phyloP scores from a whole-genome alignment of 176 grass and related monocot species.

The Lolium rigidum region DNA sequence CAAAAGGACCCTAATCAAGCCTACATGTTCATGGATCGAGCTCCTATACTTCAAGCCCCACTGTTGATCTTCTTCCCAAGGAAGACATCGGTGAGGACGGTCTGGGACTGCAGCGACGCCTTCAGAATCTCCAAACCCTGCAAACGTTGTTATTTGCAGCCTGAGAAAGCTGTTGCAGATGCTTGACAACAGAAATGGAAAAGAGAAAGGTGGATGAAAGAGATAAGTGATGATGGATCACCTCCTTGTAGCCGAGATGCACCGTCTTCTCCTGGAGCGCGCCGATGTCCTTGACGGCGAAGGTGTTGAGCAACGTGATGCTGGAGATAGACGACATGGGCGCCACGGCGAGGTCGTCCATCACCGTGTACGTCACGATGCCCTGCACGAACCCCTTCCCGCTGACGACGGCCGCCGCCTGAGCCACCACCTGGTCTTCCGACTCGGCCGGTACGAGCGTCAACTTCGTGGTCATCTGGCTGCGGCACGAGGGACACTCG shows the following conservation, averaged over 20 bases:
- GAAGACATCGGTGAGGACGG: slow-evolving; percentile 6
- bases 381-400: not conserved
- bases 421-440: too few species aligned
- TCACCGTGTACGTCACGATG: not conserved
- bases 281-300: not conserved
- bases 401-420: too few species aligned
- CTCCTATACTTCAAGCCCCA: not conserved
- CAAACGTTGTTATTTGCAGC: not conserved
- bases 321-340: not conserved
- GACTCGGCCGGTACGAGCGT: too few species aligned
- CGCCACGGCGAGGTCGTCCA: not conserved
- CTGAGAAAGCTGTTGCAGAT: not conserved
- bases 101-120: slow-evolving; percentile 18
- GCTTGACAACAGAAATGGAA: too few species aligned
- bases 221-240: too few species aligned
- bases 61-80: not conserved
- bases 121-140: not conserved
- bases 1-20: not conserved
- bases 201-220: too few species aligned
- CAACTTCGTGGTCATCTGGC: too few species aligned
- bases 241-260: not conserved
- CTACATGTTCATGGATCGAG: not conserved
- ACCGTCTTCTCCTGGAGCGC: slow-evolving; percentile 3
- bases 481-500: too few species aligned
- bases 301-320: not conserved